phyloP scores from a whole-genome alignment of 2,329 filamentous ascomycete genomes.

The Pseudocercospora cruenta region DNA sequence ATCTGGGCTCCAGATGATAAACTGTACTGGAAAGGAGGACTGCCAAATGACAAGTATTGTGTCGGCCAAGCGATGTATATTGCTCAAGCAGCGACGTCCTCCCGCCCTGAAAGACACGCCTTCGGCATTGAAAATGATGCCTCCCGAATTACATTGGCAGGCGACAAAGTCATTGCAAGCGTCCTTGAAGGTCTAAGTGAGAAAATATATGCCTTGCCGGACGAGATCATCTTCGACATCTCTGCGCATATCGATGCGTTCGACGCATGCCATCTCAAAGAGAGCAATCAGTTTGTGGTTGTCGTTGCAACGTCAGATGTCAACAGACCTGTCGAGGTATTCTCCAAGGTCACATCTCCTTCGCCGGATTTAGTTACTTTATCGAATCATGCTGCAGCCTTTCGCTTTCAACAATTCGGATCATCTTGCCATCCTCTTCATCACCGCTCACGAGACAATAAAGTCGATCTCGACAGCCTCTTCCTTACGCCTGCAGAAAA shows the following conservation, averaged over 20 bases:
- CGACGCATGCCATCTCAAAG: conserved; percentile 20
- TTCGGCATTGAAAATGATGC: conserved; percentile 28
- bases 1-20: conserved; percentile 20
- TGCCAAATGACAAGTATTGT: conserved; percentile 12
- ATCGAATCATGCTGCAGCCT: conserved; percentile 30
- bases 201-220: conserved; percentile 25
- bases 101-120: conserved; percentile 18
- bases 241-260: conserved; percentile 23
- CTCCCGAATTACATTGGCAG: conserved; percentile 15
- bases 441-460: conserved; percentile 36
- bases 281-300: conserved; percentile 30
- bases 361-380: conserved; percentile 22
- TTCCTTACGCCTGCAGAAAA: conserved; percentile 31
- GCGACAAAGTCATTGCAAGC: conserved; percentile 24
- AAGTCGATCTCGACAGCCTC: conserved; percentile 36
- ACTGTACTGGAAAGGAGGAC: conserved; percentile 26
- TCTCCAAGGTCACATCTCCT: conserved; percentile 30
- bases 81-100: not conserved
- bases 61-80: conserved; percentile 17
- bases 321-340: conserved; percentile 39
- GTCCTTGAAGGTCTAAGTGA: conserved; percentile 32
- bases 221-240: conserved; percentile 12
- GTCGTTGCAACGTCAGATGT: conserved; percentile 35
- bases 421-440: conserved; percentile 28
- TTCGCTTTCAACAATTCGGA: conserved; percentile 29